Conservation (phyloP, 148 eudicot genomes). For the Camellia sinensis region DNA sequence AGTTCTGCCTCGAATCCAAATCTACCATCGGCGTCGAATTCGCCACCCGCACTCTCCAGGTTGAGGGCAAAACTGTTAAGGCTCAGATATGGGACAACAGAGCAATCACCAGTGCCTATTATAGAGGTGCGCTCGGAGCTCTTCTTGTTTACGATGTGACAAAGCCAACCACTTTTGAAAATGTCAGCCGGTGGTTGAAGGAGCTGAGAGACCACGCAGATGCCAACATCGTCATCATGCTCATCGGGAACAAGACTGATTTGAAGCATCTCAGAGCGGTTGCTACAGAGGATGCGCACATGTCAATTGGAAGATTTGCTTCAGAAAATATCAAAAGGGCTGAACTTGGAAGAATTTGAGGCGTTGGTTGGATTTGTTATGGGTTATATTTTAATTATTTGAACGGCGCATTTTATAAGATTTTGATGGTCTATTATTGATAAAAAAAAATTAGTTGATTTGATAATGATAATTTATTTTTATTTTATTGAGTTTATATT, state of each 20-base stretch:
- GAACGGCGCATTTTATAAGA: too few relatives aligned
- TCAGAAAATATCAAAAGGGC: too few relatives aligned
- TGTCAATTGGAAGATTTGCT: too few relatives aligned
- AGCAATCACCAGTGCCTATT: constrained; percentile 30
- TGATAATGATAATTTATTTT: too few relatives aligned
- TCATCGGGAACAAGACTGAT: constrained; percentile 27
- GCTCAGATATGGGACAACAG: constrained; percentile 27
- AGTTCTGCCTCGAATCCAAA: constrained; percentile 20
- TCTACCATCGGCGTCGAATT: constrained; percentile 25
- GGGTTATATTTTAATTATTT: too few relatives aligned
- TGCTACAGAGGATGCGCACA: constrained; percentile 15
- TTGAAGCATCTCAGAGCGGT: constrained; percentile 26
- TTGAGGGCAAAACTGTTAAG: constrained; percentile 26
- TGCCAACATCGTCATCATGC: constrained; percentile 27
- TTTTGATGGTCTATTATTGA: too few relatives aligned
- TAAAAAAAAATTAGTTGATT: too few relatives aligned
- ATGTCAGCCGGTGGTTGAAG: constrained; percentile 27
- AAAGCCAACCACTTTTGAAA: constrained; percentile 23
- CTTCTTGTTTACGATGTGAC: constrained; percentile 25
- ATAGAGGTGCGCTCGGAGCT: constrained; percentile 29
- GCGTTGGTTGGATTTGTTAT: too few relatives aligned
- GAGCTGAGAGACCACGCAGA: constrained; percentile 55
- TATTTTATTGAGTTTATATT: too few relatives aligned
- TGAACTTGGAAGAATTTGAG: too few relatives aligned
- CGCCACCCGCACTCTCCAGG: constrained; percentile 21